These are phyloP conservation scores for Blastobotrys mokoenaii DNA, from an alignment of 805 yeast species.

Conservation along the genomic window DNA sequence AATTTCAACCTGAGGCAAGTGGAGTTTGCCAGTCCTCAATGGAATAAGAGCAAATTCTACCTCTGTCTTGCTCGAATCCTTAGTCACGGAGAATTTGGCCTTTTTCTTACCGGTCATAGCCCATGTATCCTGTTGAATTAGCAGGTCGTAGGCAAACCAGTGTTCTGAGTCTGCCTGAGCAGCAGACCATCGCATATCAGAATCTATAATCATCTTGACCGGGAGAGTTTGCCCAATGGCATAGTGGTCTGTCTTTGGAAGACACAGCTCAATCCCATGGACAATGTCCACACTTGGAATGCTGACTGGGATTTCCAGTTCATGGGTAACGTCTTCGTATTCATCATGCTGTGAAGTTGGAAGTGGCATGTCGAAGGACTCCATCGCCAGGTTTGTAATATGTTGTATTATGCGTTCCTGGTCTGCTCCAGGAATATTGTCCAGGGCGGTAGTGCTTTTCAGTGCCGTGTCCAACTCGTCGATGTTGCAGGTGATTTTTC, in stretches of 20 bases:
- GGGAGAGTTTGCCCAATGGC: conserved; percentile 59
- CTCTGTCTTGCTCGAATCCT: conserved; percentile 17
- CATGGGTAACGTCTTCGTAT: conserved; percentile 14
- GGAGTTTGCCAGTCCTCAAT: conserved; percentile 61
- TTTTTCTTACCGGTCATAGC: conserved; percentile 62
- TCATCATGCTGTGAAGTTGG: not conserved
- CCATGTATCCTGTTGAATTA: conserved; percentile 63
- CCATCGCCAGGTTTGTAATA: conserved; percentile 6
- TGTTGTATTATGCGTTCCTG: conserved; percentile 2
- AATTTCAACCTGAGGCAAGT: conserved; percentile 55
- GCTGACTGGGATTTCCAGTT: conserved; percentile 46
- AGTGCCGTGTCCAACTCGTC: conserved; percentile 1
- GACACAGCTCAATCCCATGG: conserved; percentile 44
- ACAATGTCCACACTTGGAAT: conserved; percentile 54
- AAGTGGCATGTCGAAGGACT: too few relatives aligned
- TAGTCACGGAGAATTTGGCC: conserved; percentile 37
- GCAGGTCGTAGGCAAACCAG: conserved; percentile 40
- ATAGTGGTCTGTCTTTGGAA: conserved; percentile 34
- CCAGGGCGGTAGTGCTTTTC: conserved; percentile 5
- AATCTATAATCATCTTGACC: conserved; percentile 35
- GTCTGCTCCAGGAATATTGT: conserved; percentile 3
- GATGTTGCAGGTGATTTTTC: not conserved
- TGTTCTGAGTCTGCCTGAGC: conserved; percentile 5
- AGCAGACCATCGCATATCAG: conserved; percentile 40
- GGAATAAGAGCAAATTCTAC: conserved; percentile 55